A percentile compares a stretch with the other conserved stretches of the same genome.
These are phyloP conservation scores for Alternaria solani DNA, from an alignment of 2,329 filamentous ascomycete species.

Conservation along the genomic window DNA sequence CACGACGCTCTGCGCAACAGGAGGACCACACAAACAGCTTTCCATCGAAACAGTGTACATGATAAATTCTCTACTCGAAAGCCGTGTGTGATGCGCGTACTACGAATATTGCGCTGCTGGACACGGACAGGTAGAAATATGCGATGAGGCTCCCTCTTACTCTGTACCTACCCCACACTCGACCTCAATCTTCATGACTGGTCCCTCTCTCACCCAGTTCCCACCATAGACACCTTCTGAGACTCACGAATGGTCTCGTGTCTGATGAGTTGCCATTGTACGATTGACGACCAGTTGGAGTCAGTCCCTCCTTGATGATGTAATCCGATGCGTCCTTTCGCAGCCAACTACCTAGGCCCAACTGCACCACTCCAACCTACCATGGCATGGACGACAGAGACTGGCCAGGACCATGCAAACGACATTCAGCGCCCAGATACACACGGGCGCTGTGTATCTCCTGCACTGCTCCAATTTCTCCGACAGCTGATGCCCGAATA, in stretches of 20 bases:
- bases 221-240: not conserved
- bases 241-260: not conserved
- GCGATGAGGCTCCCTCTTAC: not conserved
- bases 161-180: conserved; percentile 7
- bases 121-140: not conserved
- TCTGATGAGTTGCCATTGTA: not conserved
- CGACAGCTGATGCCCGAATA: not conserved
- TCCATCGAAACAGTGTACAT: no score
- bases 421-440: not conserved
- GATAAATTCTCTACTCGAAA: not conserved
- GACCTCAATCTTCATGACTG: not conserved
- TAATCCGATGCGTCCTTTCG: not conserved
- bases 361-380: not conserved
- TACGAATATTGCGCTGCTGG: not conserved
- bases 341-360: not conserved
- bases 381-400: not conserved
- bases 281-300: not conserved
- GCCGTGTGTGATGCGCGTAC: rapidly evolving
- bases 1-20: not conserved
- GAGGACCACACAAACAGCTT: not conserved
- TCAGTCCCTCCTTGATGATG: not conserved
- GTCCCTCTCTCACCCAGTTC: not conserved
- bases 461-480: not conserved
- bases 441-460: not conserved
- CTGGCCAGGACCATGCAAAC: not conserved